Evolutionary conservation across 2,329 filamentous ascomycete species (phyloP), one percentile per base, ranked within the genome.

Genomic region (Dryadomyces quercus-mongolicae): DNA sequence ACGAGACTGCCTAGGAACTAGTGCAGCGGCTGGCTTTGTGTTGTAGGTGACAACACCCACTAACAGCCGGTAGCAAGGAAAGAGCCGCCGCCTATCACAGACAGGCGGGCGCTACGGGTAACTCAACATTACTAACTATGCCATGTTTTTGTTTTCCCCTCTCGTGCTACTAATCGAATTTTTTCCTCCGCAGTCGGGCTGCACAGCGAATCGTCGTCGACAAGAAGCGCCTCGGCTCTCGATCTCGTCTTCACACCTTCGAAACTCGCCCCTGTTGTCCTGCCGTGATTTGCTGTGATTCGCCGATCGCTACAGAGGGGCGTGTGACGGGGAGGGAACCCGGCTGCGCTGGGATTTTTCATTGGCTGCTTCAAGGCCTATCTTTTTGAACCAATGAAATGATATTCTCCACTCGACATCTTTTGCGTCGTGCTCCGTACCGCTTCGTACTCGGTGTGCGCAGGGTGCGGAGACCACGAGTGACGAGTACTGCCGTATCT

Each of bases 11-110:
- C n/a, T n/a, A n/a, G n/a, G n/a, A n/a, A 44, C 15, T 44, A 44
- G 18, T 40, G 36, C 36, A 12, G 10, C 16, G 16, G 8, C 18
- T 9, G 42, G 18, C 42, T 18, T 44, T 18, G 8, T 20, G 15
- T 22, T 34, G 9, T 34, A 9, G 25, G 25, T 12, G 34, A n/a
- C 31, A 49, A 42, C n/a, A n/a, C 7, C 49, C 38, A 40, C 49
- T 51, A 51, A 51, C 38, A 44, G 36, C 49, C 49, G 49, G 49
- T 51, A 51, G 49, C 38, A 18, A 51, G 49, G 49, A 51, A 51
- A 51, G 38, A 34, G 38, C 49, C 47, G 47, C n/a, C 38, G 49
- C 18, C n/a, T 16, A 8, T 49, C 22, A 15, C 49, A 38, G 47
- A 15, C 49, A 38, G 15, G 20, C 49, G 36, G 49, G 15, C 34